These are phyloP conservation scores for Bruguiera parviflora DNA, from an alignment of 345 rosid genomes.

Conservation along the genomic window DNA sequence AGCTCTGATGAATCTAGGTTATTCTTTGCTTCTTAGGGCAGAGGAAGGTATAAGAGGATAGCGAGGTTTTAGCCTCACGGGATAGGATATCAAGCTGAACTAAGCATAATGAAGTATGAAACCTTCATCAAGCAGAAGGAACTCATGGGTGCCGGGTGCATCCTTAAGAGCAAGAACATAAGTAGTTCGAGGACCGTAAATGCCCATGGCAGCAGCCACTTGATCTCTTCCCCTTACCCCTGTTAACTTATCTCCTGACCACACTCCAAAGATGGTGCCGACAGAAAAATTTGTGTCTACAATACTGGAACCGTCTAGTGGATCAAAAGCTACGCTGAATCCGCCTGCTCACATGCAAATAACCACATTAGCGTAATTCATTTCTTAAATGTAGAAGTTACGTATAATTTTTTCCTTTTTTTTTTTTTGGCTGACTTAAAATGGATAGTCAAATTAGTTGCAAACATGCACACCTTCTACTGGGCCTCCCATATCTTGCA, in stretches of 20 bases:
- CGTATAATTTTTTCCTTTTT: neutral
- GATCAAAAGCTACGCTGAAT: conserved; percentile 91
- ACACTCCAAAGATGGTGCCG: conserved; percentile 95
- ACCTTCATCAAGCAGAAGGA: conserved; percentile 99
- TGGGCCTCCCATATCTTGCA: conserved; percentile 98
- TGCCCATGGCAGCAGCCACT: conserved; percentile 95
- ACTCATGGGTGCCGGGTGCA: conserved; percentile 86
- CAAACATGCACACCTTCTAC: conserved; percentile 55
- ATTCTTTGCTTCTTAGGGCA: too few species aligned
- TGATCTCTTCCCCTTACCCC: conserved; percentile 82
- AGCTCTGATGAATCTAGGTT: too few species aligned
- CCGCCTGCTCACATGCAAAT: conserved; percentile 46
- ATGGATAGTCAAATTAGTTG: neutral
- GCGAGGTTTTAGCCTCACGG: too few species aligned
- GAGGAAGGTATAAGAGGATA: too few species aligned
- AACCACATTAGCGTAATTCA: conserved; percentile 7
- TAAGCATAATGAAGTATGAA: neutral
- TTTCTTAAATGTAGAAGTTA: neutral
- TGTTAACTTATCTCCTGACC: conserved; percentile 93
- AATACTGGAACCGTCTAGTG: conserved; percentile 78
- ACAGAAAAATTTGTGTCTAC: conserved; percentile 87
- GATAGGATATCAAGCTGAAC: too few species aligned
- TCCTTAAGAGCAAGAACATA: conserved; percentile 85
- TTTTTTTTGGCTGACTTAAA: neutral
- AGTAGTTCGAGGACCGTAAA: conserved; percentile 88